Conservation (phyloP, 2,329 filamentous ascomycete species). For the Fusarium mexicanum region DNA sequence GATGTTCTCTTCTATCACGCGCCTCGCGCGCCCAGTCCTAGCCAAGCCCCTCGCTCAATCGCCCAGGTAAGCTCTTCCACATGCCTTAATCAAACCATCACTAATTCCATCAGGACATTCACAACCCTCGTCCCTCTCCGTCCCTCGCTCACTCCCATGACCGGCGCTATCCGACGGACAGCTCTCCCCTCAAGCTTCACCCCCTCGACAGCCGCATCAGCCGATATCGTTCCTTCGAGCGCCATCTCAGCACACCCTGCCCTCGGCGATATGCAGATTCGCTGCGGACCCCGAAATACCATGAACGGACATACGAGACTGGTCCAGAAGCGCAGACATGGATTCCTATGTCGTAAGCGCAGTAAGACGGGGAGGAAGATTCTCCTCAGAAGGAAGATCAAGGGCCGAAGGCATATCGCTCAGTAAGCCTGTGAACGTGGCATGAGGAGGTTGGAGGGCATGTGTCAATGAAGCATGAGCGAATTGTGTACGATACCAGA, state of each 20-base stretch:
- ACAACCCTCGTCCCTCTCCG: slow-evolving; percentile 62
- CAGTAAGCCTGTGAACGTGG: slow-evolving; percentile 17
- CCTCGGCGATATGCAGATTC: slow-evolving; percentile 61
- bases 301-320: slow-evolving; percentile 65
- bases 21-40: slow-evolving; percentile 45
- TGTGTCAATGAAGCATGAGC: neutral
- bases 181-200: slow-evolving; percentile 45
- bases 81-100: neutral
- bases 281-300: slow-evolving; percentile 67
- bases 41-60: slow-evolving; percentile 37
- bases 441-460: slow-evolving; percentile 4
- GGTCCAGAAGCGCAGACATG: slow-evolving; percentile 67
- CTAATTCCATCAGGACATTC: slow-evolving; percentile 52
- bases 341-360: slow-evolving; percentile 63
- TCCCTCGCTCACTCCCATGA: slow-evolving; percentile 53
- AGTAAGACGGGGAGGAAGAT: slow-evolving; percentile 63
- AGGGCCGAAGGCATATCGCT: slow-evolving; percentile 58
- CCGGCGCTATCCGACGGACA: slow-evolving; percentile 46
- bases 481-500: slow-evolving; percentile 39
- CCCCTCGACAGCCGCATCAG: slow-evolving; percentile 41
- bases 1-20: slow-evolving; percentile 44
- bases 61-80: slow-evolving; percentile 36
- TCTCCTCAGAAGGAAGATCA: slow-evolving; percentile 60
- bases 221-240: slow-evolving; percentile 57
- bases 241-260: slow-evolving; percentile 64